Evolutionary conservation across 2,329 filamentous ascomycete species (phyloP).

Genomic region (Alternaria novae-zelandiae): DNA sequence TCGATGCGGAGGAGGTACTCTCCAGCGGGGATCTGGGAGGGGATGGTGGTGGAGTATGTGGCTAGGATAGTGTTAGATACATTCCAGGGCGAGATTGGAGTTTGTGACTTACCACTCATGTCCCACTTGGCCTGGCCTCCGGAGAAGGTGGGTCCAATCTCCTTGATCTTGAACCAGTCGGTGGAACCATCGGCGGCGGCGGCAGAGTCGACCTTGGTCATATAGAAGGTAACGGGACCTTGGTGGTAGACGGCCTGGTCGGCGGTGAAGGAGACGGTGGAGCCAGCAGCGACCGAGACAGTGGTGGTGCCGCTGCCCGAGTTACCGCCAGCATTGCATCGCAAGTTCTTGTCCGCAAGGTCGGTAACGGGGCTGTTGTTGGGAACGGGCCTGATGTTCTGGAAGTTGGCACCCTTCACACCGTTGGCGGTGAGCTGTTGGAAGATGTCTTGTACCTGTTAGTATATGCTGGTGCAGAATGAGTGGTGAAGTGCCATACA

Average conservation of each 20-base stretch:
- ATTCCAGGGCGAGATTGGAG: background rate
- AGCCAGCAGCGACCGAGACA: conserved; percentile 46
- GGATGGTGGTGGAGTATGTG: conserved; percentile 49
- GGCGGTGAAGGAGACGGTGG: conserved; percentile 43
- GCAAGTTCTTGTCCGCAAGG: conserved; percentile 39
- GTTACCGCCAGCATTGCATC: conserved; percentile 46
- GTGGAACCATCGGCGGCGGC: conserved; percentile 43
- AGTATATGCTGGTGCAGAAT: background rate
- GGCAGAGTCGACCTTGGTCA: conserved; percentile 46
- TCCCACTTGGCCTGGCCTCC: conserved; percentile 44
- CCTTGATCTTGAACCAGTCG: conserved; percentile 51
- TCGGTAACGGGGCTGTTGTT: conserved; percentile 49
- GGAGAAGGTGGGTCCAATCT: conserved; percentile 47
- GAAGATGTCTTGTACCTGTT: conserved; percentile 43
- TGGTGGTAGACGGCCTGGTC: conserved; percentile 49
- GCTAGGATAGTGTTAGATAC: conserved; percentile 24
- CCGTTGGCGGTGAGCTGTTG: conserved; percentile 47
- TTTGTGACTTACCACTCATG: conserved; percentile 31
- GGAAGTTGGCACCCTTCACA: conserved; percentile 40
- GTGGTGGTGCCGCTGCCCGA: conserved; percentile 38
- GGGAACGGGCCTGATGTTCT: conserved; percentile 47
- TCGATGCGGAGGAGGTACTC: conserved; percentile 58
- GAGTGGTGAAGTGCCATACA: conserved; percentile 30
- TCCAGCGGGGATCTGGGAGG: conserved; percentile 50
- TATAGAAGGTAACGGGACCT: conserved; percentile 47